A percentile compares a stretch with the other conserved stretches of the same genome.
These are phyloP conservation scores for Piper betle DNA, from an alignment of 164 flowering plant species.

Conservation along the genomic window DNA sequence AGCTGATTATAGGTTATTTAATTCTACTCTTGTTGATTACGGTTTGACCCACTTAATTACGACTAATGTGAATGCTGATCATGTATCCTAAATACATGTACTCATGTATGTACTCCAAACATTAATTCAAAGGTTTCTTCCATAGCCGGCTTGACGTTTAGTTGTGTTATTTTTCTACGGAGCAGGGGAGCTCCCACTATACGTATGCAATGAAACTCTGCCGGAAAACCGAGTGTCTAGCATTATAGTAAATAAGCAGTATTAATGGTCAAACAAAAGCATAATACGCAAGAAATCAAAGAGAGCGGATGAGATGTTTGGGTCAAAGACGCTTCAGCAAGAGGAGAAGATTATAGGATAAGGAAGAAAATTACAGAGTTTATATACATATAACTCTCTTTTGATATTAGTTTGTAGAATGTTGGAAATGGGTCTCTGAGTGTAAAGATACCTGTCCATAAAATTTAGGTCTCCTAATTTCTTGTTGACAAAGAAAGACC, in stretches of 20 bases:
- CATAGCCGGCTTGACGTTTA: neutral
- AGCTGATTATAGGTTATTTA: too few relatives aligned
- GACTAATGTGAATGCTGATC: too few relatives aligned
- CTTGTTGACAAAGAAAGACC: too few relatives aligned
- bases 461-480: too few relatives aligned
- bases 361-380: neutral
- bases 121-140: too few relatives aligned
- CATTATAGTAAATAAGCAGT: neutral
- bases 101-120: too few relatives aligned
- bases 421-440: neutral
- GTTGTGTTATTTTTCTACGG: neutral
- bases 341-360: neutral
- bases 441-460: too few relatives aligned
- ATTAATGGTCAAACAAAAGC: neutral
- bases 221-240: neutral
- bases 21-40: too few relatives aligned
- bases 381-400: neutral
- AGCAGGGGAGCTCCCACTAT: neutral
- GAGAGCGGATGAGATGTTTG: neutral
- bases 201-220: neutral
- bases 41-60: too few relatives aligned
- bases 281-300: neutral
- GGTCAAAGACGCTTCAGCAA: slow-evolving; percentile 4
- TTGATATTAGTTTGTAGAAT: too few relatives aligned
- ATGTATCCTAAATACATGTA: too few relatives aligned